phyloP scores from a whole-genome alignment of 2,329 filamentous ascomycete genomes.

The Alternaria rosae region DNA sequence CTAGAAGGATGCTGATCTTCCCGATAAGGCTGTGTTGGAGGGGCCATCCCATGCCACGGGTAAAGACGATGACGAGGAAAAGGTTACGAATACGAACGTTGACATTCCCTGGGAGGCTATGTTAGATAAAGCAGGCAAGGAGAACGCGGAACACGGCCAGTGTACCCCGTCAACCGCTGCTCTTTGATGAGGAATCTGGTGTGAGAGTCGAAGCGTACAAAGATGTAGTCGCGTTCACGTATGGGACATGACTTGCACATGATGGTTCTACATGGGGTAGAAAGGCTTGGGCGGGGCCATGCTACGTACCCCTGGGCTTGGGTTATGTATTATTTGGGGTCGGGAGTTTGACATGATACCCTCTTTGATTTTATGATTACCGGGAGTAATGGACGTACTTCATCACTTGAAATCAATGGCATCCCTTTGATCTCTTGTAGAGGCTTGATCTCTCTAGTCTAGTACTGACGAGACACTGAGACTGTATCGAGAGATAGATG shows the following conservation, averaged over 20 bases:
- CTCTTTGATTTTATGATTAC: background rate
- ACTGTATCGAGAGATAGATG: background rate
- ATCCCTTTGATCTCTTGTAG: background rate
- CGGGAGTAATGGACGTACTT: background rate
- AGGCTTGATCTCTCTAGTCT: background rate
- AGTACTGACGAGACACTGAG: background rate
- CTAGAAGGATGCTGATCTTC: background rate
- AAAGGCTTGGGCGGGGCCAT: background rate
- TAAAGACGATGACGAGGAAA: background rate
- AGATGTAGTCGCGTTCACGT: background rate
- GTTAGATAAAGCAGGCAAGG: background rate
- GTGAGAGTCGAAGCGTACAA: background rate
- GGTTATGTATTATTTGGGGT: background rate
- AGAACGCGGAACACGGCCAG: background rate
- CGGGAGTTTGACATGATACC: slow-evolving; percentile 4
- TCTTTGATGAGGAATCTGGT: background rate
- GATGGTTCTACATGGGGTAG: background rate
- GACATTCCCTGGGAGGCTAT: background rate
- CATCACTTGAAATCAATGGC: background rate
- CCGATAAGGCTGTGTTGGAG: background rate
- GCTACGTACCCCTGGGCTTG: background rate
- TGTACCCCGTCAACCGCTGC: background rate
- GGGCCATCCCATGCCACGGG: too few relatives aligned
- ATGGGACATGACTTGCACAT: background rate
- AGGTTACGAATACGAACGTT: background rate